A percentile compares a stretch with the other conserved stretches of the same genome.
phyloP scores from a whole-genome alignment of 805 yeast genomes.

The Nakazawaea molendinolei region DNA sequence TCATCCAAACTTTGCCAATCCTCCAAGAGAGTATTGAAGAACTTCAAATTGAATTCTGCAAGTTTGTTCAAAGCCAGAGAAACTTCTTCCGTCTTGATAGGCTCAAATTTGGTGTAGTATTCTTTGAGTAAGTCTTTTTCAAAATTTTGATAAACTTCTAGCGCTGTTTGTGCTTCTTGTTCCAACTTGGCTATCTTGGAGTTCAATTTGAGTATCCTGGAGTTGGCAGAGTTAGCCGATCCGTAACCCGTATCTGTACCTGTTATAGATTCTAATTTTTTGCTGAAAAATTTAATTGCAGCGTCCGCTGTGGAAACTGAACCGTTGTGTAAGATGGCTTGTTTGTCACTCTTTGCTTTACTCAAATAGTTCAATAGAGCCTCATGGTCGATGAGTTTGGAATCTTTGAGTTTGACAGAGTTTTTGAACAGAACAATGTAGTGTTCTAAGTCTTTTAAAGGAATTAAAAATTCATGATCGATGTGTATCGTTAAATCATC shows the following conservation, averaged over 20 bases:
- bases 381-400: constrained; percentile 86
- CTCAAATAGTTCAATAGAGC: constrained; percentile 73
- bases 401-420: constrained; percentile 78
- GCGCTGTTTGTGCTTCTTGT: constrained; percentile 36
- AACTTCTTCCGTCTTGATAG: constrained; percentile 71
- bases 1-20: constrained; percentile 50
- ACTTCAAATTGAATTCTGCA: constrained; percentile 69
- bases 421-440: constrained; percentile 60
- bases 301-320: constrained; percentile 29
- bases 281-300: constrained; percentile 28
- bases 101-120: constrained; percentile 59
- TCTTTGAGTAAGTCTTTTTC: constrained; percentile 42
- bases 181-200: constrained; percentile 35
- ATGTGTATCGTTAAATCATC: constrained; percentile 34
- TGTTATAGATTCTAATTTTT: constrained; percentile 44
- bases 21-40: constrained; percentile 59
- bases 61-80: constrained; percentile 63
- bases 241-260: constrained; percentile 31
- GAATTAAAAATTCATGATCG: constrained; percentile 76
- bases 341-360: constrained; percentile 63
- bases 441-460: constrained; percentile 82
- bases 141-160: constrained; percentile 37
- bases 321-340: constrained; percentile 26
- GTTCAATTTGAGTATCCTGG: constrained; percentile 34
- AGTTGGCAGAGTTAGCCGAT: constrained; percentile 35